phyloP scores from a whole-genome alignment of 1,284 basidiomycete genomes.

The Cryptococcus sp. region DNA sequence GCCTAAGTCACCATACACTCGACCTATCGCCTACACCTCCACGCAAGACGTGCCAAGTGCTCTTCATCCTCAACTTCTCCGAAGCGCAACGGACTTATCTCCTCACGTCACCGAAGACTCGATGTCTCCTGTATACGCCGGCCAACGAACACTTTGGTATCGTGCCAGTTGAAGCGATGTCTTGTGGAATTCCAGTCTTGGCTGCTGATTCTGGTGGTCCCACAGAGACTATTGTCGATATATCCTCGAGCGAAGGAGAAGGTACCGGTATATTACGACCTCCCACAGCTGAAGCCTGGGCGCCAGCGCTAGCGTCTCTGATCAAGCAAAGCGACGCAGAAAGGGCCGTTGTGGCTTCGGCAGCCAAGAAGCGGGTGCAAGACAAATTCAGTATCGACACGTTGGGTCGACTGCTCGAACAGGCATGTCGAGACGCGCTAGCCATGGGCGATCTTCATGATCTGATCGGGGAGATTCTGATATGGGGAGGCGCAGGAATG shows the following conservation, averaged over 20 bases:
- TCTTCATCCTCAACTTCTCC: slow-evolving; percentile 85
- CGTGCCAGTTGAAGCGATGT: slow-evolving; percentile 93
- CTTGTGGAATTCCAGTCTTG: slow-evolving; percentile 83
- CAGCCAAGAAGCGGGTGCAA: slow-evolving; percentile 64
- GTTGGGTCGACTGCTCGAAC: slow-evolving; percentile 68
- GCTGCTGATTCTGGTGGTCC: slow-evolving; percentile 90
- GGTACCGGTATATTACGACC: slow-evolving; percentile 68
- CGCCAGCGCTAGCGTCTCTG: slow-evolving; percentile 65
- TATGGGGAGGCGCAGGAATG: slow-evolving; percentile 28
- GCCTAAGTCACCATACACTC: slow-evolving; percentile 59
- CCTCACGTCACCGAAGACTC: slow-evolving; percentile 64
- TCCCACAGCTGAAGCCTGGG: slow-evolving; percentile 68
- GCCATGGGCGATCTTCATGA: slow-evolving; percentile 41
- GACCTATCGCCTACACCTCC: slow-evolving; percentile 52
- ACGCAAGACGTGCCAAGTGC: slow-evolving; percentile 58
- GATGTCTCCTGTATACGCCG: slow-evolving; percentile 87
- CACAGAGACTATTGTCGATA: slow-evolving; percentile 78
- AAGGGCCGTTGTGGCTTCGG: slow-evolving; percentile 58
- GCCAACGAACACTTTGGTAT: slow-evolving; percentile 97
- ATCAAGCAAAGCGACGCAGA: slow-evolving; percentile 58
- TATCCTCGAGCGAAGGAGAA: slow-evolving; percentile 36
- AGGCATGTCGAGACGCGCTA: slow-evolving; percentile 59
- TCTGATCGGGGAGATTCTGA: slow-evolving; percentile 41
- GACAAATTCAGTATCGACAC: slow-evolving; percentile 63
- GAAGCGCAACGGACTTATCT: slow-evolving; percentile 74